Conservation (phyloP, 345 rosid species). For the Corchorus capsularis region DNA sequence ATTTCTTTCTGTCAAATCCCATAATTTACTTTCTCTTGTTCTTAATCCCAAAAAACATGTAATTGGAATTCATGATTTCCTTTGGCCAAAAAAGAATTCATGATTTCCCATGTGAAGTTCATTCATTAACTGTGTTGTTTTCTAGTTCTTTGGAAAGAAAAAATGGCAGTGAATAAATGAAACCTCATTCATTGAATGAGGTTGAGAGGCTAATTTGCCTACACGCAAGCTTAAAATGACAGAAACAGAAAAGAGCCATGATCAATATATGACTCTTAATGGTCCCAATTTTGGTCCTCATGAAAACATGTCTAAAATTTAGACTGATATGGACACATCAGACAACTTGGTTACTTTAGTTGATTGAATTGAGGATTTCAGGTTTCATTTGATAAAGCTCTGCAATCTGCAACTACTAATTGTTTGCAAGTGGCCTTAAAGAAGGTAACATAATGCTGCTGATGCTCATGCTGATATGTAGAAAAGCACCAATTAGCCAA, state of each 20-base stretch:
- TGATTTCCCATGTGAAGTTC: too few species aligned
- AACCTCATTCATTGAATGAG: background rate
- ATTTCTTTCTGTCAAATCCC: too few species aligned
- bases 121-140: too few species aligned
- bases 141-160: too few species aligned
- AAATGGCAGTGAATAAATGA: background rate
- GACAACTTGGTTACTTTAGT: background rate
- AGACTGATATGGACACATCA: background rate
- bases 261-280: background rate
- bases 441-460: background rate
- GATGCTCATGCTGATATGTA: background rate
- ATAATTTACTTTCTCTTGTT: too few species aligned
- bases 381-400: background rate
- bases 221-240: slow-evolving; percentile 7
- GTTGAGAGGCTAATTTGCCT: background rate
- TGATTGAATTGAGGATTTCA: background rate
- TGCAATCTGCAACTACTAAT: background rate
- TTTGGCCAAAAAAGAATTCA: too few species aligned
- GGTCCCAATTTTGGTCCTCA: slow-evolving; percentile 10
- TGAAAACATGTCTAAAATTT: background rate
- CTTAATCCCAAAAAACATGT: too few species aligned
- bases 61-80: too few species aligned
- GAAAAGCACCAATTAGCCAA: background rate
- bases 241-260: background rate
- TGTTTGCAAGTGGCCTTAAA: background rate